Evolutionary conservation across 345 rosid species (phyloP).

Genomic region (Eucalyptus curtisii): DNA sequence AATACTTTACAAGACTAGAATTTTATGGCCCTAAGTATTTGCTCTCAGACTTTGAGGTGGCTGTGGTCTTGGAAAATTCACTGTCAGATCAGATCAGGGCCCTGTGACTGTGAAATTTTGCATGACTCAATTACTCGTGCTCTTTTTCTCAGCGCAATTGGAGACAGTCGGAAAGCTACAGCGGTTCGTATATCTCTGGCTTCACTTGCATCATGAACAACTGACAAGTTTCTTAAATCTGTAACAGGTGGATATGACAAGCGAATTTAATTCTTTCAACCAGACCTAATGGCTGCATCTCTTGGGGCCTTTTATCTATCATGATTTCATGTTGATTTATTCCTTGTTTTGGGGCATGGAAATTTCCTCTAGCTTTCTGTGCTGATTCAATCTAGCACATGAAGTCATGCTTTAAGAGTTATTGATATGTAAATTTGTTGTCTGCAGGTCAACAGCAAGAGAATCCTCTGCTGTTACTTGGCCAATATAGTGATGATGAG

Average conservation of each 20-base stretch:
- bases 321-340: background rate
- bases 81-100: constrained; percentile 50
- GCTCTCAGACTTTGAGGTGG: constrained; percentile 63
- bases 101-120: constrained; percentile 51
- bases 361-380: background rate
- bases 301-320: background rate
- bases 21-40: constrained; percentile 49
- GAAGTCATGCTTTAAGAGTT: constrained; percentile 3
- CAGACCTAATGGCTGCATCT: constrained; percentile 2
- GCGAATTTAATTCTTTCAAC: constrained; percentile 11
- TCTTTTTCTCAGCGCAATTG: constrained; percentile 52
- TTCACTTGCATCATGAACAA: constrained; percentile 30
- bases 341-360: background rate
- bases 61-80: constrained; percentile 61
- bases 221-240: constrained; percentile 52
- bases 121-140: constrained; percentile 52
- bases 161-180: constrained; percentile 52
- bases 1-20: constrained; percentile 30
- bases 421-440: constrained; percentile 21
- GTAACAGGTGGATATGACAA: constrained; percentile 53
- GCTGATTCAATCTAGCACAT: background rate
- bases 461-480: constrained; percentile 82
- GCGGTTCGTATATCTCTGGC: constrained; percentile 97
- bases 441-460: constrained; percentile 64
- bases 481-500: constrained; percentile 92